Base-by-base conservation (phyloP, 169 alveolate species). In the Plasmodium sp. region DNA sequence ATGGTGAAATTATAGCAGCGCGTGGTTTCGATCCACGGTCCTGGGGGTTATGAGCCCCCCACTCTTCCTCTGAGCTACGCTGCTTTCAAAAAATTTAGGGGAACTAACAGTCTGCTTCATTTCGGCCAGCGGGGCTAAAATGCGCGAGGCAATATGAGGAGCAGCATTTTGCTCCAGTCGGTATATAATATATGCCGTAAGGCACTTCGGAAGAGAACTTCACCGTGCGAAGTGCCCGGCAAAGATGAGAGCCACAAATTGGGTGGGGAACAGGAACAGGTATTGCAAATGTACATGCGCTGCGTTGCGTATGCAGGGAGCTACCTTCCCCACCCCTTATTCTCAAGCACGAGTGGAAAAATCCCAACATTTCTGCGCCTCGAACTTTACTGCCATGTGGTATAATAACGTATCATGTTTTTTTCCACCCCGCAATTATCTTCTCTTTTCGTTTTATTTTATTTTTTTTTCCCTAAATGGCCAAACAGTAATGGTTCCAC, bases 41-140 rank as follows among this genome's bases (percentile, higher is more conserved):
- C 98, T 97, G 98, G 98, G 98, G 98, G 98, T 97, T 97, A 97
- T 97, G 98, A 97, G 98, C 98, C 98, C 98, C 98, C 98, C 98
- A 97, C 98, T 97, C 98, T 97, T 94, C 98, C 98, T 96, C 98
- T 97, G 98, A 97, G 98, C 98, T 97, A 97, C 98, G 98, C 98
- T 97, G 98, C 98, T 97, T 88, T 88, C 94, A 56, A 88, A 14
- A 79, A 58, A 88, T 10, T 10, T 41, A 34, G 27, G 14, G 12
- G 77, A 36, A 36, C 39, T 18, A 71, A 54, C 27, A 45, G 67
- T 33, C 67, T 81, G 45, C 56, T 80, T 80, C 77, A 14, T 51
- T 81, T 51, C 45, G 2, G 34, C 18, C 33, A 43, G n/a, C 16
- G 14, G 33, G 34, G n/a, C 58, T 12, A 80, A 5, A 41, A 41